Evolutionary conservation across 257 asterid genomes (phyloP).

Genomic region (Striga asiatica): DNA sequence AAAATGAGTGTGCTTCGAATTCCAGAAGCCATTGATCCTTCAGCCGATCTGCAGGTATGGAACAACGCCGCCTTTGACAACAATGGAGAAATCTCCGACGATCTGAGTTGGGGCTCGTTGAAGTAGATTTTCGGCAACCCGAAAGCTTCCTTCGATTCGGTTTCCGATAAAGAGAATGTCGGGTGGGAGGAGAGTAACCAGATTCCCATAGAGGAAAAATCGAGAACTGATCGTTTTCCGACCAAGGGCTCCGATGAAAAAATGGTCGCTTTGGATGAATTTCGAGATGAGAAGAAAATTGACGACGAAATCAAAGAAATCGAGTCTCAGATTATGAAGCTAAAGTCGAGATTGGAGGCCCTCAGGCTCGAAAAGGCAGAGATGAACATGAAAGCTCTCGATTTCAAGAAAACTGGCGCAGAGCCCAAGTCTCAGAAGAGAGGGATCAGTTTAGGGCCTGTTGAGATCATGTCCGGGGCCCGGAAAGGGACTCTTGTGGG

Average conservation of each 20-base stretch:
- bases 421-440: slow-evolving; percentile 62
- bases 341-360: slow-evolving; percentile 53
- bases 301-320: slow-evolving; percentile 70
- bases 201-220: slow-evolving; percentile 27
- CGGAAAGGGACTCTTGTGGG: slow-evolving; percentile 72
- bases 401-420: slow-evolving; percentile 38
- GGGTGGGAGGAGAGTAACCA: slow-evolving; percentile 24
- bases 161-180: slow-evolving; percentile 55
- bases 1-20: slow-evolving; percentile 42
- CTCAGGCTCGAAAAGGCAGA: slow-evolving; percentile 48
- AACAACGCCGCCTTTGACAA: slow-evolving; percentile 85
- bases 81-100: slow-evolving; percentile 42
- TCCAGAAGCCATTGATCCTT: slow-evolving; percentile 30
- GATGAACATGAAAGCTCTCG: slow-evolving; percentile 29
- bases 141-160: slow-evolving; percentile 52
- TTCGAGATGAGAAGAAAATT: slow-evolving; percentile 45
- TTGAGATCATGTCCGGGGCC: slow-evolving; percentile 41
- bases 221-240: slow-evolving; percentile 17
- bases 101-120: slow-evolving; percentile 53
- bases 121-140: slow-evolving; percentile 28
- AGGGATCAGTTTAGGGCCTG: slow-evolving; percentile 81
- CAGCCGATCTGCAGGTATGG: slow-evolving; percentile 77
- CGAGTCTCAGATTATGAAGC: slow-evolving; percentile 45
- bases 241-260: slow-evolving; percentile 20
- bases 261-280: slow-evolving; percentile 13